These are phyloP conservation scores for Isabelozyma heimii DNA, from an alignment of 805 yeast species.

Conservation along the genomic window DNA sequence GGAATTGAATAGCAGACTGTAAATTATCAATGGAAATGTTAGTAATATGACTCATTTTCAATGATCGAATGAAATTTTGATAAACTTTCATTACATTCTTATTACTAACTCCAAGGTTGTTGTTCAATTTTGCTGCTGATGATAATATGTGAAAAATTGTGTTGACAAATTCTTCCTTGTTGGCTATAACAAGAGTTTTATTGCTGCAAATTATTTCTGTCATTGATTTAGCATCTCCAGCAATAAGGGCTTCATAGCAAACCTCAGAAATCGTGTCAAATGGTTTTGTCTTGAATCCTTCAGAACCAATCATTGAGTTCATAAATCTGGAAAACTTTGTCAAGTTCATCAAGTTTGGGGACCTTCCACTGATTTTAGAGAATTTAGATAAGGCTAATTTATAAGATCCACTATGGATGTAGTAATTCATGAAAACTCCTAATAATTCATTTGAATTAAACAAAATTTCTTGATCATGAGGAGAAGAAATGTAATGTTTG, in stretches of 20 bases:
- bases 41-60: slow-evolving; percentile 15
- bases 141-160: slow-evolving; percentile 9
- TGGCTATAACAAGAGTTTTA: slow-evolving; percentile 7
- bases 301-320: slow-evolving; percentile 9
- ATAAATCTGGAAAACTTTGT: slow-evolving; percentile 18
- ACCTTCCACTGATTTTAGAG: slow-evolving; percentile 7
- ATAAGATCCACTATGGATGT: slow-evolving; percentile 14
- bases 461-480: slow-evolving; percentile 9
- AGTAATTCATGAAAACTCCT: slow-evolving; percentile 22
- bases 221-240: slow-evolving; percentile 12
- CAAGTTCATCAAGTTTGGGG: slow-evolving; percentile 12
- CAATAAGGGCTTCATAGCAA: slow-evolving; percentile 4
- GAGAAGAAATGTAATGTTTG: slow-evolving; percentile 8
- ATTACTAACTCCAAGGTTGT: background rate
- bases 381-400: slow-evolving; percentile 17
- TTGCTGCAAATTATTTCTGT: slow-evolving; percentile 7
- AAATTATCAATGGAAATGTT: slow-evolving; percentile 21
- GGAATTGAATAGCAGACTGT: slow-evolving; percentile 19
- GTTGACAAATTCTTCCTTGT: slow-evolving; percentile 7
- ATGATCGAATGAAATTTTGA: slow-evolving; percentile 19
- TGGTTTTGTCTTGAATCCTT: background rate
- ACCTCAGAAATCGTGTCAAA: background rate
- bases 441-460: slow-evolving; percentile 14
- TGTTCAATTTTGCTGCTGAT: slow-evolving; percentile 10
- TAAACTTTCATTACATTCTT: slow-evolving; percentile 13